These are phyloP conservation scores for Gastroboletus turbinatus DNA, from an alignment of 1,284 basidiomycete genomes.

Conservation along the genomic window DNA sequence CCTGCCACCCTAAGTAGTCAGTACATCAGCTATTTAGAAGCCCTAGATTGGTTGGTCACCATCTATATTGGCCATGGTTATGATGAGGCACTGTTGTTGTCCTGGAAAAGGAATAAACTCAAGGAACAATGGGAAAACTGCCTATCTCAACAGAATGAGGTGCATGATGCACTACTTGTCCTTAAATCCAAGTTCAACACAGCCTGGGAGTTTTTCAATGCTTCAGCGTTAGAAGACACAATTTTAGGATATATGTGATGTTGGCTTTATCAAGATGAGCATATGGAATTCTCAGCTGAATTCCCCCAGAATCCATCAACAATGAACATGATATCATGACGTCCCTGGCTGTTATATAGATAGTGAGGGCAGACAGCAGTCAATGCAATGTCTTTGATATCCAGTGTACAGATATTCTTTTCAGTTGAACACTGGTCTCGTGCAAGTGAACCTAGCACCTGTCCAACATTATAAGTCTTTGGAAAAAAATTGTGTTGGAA, in stretches of 20 bases:
- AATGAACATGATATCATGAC: neutral
- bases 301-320: neutral
- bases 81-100: neutral
- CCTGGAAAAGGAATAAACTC: neutral
- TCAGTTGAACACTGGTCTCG: accelerated
- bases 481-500: too few species aligned
- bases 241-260: neutral
- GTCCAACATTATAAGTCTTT: too few species aligned
- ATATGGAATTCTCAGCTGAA: neutral
- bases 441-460: accelerated
- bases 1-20: neutral
- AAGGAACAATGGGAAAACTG: neutral
- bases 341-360: too few species aligned
- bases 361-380: too few species aligned
- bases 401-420: neutral
- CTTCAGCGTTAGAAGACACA: neutral
- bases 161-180: neutral
- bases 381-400: neutral
- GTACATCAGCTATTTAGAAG: neutral
- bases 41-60: neutral
- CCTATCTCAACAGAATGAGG: accelerated
- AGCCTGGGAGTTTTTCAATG: neutral
- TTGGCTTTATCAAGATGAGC: neutral
- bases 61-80: neutral
- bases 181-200: neutral